Evolutionary conservation across 257 asterid species (phyloP).

Genomic region (Solanum arcanum): DNA sequence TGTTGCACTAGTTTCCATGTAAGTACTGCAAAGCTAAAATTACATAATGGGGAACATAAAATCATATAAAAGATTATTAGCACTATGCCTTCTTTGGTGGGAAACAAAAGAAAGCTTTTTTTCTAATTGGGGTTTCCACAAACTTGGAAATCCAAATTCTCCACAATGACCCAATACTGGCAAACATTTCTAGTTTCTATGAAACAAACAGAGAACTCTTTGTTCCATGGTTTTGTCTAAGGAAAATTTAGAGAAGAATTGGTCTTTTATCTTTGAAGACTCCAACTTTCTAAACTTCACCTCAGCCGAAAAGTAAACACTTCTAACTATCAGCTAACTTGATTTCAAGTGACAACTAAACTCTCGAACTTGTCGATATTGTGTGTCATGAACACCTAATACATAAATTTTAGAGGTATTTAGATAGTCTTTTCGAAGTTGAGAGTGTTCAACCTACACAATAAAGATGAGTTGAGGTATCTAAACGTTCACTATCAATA

Average conservation of each 20-base stretch:
- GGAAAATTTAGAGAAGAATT: not conserved
- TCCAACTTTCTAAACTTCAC: not conserved
- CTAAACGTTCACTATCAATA: not conserved
- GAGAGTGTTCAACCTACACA: not conserved
- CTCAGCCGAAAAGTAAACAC: not conserved
- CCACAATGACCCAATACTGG: not conserved
- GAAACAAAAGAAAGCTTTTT: not conserved
- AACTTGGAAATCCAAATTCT: not conserved
- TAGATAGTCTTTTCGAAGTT: not conserved
- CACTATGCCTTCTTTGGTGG: slow-evolving; percentile 2
- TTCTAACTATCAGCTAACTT: not conserved
- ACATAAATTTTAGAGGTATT: not conserved
- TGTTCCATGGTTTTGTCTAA: not conserved
- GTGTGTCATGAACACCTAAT: not conserved
- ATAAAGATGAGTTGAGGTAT: not conserved
- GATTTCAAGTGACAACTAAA: not conserved
- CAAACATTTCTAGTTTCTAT: not conserved
- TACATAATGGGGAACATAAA: slow-evolving; percentile 12
- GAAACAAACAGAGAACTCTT: not conserved
- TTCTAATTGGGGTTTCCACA: not conserved
- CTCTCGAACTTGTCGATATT: not conserved
- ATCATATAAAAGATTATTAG: not conserved
- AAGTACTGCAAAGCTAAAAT: slow-evolving; percentile 5
- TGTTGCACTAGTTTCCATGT: not conserved
- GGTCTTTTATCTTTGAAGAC: not conserved